Base-by-base conservation (phyloP, 768 basidiomycete genomes). In the Boletus rubescentipes region DNA sequence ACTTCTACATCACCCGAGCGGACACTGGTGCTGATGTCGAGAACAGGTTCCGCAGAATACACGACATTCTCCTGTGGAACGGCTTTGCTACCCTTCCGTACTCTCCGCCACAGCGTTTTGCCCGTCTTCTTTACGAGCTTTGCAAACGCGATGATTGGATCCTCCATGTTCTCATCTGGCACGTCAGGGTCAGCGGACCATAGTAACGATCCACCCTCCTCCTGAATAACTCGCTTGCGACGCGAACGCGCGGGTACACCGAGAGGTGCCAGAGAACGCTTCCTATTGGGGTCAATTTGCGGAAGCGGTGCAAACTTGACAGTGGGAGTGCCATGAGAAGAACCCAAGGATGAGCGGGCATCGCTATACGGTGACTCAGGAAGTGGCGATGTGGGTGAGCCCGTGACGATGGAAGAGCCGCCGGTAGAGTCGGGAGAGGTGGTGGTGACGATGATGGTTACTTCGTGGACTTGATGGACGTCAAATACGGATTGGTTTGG, bases 271-370 rank as follows among this genome's bases (percentile, higher is more conserved):
- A 72, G 64, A 6, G 76, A 80, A 20, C 77, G 75, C 41, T 79
- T 76, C 59, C 77, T 77, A 20, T 77, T 74, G 3, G 79, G 79
- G 18, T 75, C 80, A 2, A 77, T 65, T 52, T 79, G 72, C 1
- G 84, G 84, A 21, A 86, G 69, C 0, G 84, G 84, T 1, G 84
- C 84, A 50, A 86, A 86, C 57, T 74, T 79, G 40, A 86, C 77
- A 46, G 71, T 77, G 36, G 61, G 66, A 15, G 61, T 39, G 29
- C 32, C 43, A n/a, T 55, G 56, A 31, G 61, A 48, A 32, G 58
- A 66, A n/a, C 53, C 49, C 7, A 55, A 35, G 7, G 60, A 64
- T 14, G 57, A 60, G 21, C 23, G 62, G 12, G 46, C 30, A 20
- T 64, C 61, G 39, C 34, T 32, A 15, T 39, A 18, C 1, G 47